Conservation (phyloP, 2,329 filamentous ascomycete species). For the Camptophora hylomeconis region DNA sequence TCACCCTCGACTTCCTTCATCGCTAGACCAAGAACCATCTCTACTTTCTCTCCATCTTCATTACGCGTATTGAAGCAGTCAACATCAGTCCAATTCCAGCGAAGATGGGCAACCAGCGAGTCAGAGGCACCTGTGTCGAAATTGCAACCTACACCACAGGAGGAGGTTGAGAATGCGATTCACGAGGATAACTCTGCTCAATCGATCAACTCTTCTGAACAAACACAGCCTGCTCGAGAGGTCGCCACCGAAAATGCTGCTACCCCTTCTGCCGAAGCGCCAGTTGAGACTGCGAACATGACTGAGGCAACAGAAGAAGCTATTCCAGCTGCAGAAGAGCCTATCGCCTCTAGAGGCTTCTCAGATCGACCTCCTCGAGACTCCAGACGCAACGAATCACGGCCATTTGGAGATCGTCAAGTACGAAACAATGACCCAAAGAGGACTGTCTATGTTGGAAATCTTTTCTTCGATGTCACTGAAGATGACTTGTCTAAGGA, state of each 20-base stretch:
- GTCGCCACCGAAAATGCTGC: slow-evolving; percentile 16
- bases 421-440: slow-evolving; percentile 21
- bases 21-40: slow-evolving; percentile 29
- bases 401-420: too few species aligned
- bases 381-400: too few species aligned
- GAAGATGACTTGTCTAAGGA: slow-evolving; percentile 46
- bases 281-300: slow-evolving; percentile 6
- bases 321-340: slow-evolving; percentile 6
- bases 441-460: slow-evolving; percentile 50
- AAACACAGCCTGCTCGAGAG: slow-evolving; percentile 8
- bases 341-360: slow-evolving; percentile 3
- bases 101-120: slow-evolving; percentile 36
- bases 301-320: slow-evolving; percentile 6
- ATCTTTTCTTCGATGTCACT: slow-evolving; percentile 56
- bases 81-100: slow-evolving; percentile 25
- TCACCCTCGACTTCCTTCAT: slow-evolving; percentile 32
- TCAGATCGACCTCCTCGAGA: not conserved
- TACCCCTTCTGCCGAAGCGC: slow-evolving; percentile 9
- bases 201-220: slow-evolving; percentile 1
- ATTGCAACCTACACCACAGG: slow-evolving; percentile 10
- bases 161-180: slow-evolving; percentile 15
- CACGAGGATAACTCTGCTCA: slow-evolving; percentile 19
- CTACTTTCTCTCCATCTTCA: slow-evolving; percentile 25
- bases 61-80: slow-evolving; percentile 25
- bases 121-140: slow-evolving; percentile 16